Conservation (phyloP, 192 early-diverging fungal species). For the Coemansia sp. region DNA sequence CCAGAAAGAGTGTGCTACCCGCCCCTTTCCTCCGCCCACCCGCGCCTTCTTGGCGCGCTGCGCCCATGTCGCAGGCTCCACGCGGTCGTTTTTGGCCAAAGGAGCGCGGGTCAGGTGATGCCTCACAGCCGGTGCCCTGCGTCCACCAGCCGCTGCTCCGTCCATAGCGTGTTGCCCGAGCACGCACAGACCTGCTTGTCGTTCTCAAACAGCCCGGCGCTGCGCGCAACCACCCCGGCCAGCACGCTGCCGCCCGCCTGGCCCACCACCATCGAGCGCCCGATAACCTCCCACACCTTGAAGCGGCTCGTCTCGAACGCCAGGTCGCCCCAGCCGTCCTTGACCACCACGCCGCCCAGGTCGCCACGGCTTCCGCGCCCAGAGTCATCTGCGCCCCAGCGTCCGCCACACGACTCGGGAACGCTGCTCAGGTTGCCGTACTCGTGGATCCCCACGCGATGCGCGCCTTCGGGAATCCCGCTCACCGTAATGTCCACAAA, state of each 20-base stretch:
- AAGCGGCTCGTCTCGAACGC: constrained; percentile 66
- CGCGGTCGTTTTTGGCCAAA: too few relatives aligned
- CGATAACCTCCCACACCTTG: constrained; percentile 88
- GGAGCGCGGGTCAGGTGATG: too few relatives aligned
- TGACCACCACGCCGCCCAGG: constrained; percentile 60
- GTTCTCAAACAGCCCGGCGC: constrained; percentile 88
- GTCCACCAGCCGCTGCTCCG: constrained; percentile 56
- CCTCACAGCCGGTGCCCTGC: constrained; percentile 30
- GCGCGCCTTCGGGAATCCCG: constrained; percentile 56
- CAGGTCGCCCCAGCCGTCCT: constrained; percentile 68
- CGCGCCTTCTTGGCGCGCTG: neutral
- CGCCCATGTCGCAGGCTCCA: too few relatives aligned
- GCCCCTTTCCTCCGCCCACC: too few relatives aligned
- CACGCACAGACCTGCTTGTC: constrained; percentile 82
- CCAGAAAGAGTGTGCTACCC: too few relatives aligned
- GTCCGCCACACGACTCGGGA: constrained; percentile 38
- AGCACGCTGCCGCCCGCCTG: constrained; percentile 54
- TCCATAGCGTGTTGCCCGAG: constrained; percentile 81
- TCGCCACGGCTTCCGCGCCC: constrained; percentile 53
- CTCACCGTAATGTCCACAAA: constrained; percentile 78
- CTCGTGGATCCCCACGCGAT: constrained; percentile 72
- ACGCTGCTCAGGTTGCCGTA: constrained; percentile 64
- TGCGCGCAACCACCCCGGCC: constrained; percentile 81
- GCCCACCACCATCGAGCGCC: constrained; percentile 71
- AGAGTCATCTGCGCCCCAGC: constrained; percentile 26